These are phyloP conservation scores for Podospora pseudocomata DNA, from an alignment of 495 filamentous ascomycete species.

Conservation along the genomic window DNA sequence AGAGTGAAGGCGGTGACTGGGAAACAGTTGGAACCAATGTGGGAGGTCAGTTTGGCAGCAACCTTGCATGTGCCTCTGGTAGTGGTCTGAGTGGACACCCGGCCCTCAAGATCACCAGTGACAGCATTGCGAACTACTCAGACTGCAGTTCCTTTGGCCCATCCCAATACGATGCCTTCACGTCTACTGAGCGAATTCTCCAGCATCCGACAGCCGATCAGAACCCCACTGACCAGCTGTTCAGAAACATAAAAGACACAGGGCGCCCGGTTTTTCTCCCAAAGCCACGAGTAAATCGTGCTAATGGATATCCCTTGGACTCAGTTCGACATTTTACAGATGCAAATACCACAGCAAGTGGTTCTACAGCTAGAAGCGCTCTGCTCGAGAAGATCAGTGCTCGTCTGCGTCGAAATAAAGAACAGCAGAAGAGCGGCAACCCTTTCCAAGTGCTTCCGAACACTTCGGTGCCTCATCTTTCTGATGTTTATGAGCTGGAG, in stretches of 20 bases:
- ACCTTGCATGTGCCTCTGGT: constrained; percentile 22
- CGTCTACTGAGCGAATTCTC: constrained; percentile 29
- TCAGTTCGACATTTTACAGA: constrained; percentile 24
- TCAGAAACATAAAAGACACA: constrained; percentile 24
- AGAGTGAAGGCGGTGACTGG: constrained; percentile 29
- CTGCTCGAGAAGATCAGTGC: constrained; percentile 25
- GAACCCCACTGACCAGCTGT: constrained; percentile 8
- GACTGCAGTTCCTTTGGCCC: constrained; percentile 23
- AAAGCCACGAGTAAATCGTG: constrained; percentile 22
- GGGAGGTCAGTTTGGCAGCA: constrained; percentile 27
- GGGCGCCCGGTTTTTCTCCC: constrained; percentile 30
- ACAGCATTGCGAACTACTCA: constrained; percentile 39
- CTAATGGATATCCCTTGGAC: constrained; percentile 31
- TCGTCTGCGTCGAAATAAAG: constrained; percentile 23
- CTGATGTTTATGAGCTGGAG: background rate
- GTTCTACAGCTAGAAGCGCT: constrained; percentile 16
- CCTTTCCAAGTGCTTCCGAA: constrained; percentile 9
- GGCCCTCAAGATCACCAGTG: constrained; percentile 29
- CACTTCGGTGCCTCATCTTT: background rate
- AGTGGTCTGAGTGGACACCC: constrained; percentile 13
- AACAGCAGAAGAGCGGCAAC: constrained; percentile 5
- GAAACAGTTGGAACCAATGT: constrained; percentile 28
- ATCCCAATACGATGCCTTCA: constrained; percentile 11
- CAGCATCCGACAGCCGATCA: constrained; percentile 18
- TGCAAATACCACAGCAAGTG: constrained; percentile 12